Evolutionary conservation across 1,284 basidiomycete species (phyloP).

Genomic region (Golubevia sp.): DNA sequence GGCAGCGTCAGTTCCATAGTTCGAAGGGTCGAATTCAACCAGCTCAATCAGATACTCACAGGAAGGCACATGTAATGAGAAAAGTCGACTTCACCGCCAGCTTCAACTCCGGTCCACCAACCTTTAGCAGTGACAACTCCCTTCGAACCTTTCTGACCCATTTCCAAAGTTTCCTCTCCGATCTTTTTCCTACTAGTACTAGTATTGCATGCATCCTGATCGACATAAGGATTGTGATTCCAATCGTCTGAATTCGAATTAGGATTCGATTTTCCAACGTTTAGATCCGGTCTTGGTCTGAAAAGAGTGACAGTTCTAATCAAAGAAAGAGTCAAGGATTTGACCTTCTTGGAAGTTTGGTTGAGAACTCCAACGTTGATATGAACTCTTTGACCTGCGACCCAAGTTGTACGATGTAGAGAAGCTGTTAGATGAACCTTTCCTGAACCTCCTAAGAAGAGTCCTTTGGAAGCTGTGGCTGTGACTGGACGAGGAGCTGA

Average conservation of each 20-base stretch:
- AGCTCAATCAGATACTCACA: no score
- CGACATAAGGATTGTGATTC: conserved; percentile 24
- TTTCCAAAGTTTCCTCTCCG: conserved; percentile 41
- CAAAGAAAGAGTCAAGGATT: conserved; percentile 72
- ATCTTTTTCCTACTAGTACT: conserved; percentile 48
- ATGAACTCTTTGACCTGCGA: conserved; percentile 82
- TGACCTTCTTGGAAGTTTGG: conserved; percentile 73
- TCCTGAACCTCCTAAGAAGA: conserved; percentile 70
- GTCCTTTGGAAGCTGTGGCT: conserved; percentile 68
- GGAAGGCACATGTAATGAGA: conserved; percentile 50
- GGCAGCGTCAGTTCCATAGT: conserved; percentile 67
- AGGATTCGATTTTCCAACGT: conserved; percentile 53
- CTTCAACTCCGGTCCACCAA: conserved; percentile 56
- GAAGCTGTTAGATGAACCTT: conserved; percentile 75
- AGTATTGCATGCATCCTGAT: conserved; percentile 46
- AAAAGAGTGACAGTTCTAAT: conserved; percentile 75
- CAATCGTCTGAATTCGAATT: background rate
- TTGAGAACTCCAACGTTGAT: conserved; percentile 76
- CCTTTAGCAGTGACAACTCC: conserved; percentile 42
- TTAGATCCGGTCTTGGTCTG: conserved; percentile 66
- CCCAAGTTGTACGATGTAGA: conserved; percentile 78
- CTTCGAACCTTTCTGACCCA: conserved; percentile 46
- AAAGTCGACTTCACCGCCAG: conserved; percentile 36
- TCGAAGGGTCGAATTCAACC: background rate
- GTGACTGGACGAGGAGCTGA: conserved; percentile 71